phyloP scores from a whole-genome alignment of 2,329 filamentous ascomycete genomes.

The Pezicula rhizophila region DNA sequence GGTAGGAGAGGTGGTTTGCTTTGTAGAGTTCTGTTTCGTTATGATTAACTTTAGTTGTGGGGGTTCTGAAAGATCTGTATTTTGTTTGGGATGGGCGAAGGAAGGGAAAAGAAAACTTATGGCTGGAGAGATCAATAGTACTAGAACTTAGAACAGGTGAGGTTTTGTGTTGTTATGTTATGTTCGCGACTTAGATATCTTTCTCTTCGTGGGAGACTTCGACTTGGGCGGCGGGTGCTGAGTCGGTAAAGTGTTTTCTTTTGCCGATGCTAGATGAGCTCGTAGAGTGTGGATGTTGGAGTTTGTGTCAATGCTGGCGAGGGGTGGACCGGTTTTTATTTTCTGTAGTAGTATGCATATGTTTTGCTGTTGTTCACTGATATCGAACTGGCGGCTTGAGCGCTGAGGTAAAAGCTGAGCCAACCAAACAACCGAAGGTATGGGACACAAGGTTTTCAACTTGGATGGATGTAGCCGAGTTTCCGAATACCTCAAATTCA shows the following conservation, averaged over 20 bases:
- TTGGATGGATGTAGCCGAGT: no score
- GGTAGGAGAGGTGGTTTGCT: constrained; percentile 22
- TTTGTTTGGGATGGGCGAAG: neutral
- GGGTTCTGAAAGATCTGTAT: neutral
- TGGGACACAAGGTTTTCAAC: no score
- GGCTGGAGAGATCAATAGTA: constrained; percentile 21
- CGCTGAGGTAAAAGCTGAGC: no score
- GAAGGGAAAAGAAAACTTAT: constrained; percentile 6
- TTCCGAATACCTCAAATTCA: no score
- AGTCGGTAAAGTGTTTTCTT: constrained; percentile 1
- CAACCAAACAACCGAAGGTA: no score
- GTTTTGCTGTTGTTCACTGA: no score
- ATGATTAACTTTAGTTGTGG: no score
- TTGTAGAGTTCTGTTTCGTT: constrained; percentile 20
- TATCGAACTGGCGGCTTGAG: no score
- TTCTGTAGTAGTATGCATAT: neutral
- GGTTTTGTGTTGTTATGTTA: constrained; percentile 33
- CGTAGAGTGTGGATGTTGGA: constrained; percentile 9
- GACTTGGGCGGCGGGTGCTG: neutral
- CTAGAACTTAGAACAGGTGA: constrained; percentile 28
- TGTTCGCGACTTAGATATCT: constrained; percentile 35
- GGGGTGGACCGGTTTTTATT: neutral
- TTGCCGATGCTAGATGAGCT: neutral
- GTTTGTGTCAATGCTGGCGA: constrained; percentile 1
- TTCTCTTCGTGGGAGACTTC: constrained; percentile 12